Percentiles rank a stretch among this genome's conserved stretches.
Conservation (phyloP, 768 basidiomycete species). For the Chiua virens region DNA sequence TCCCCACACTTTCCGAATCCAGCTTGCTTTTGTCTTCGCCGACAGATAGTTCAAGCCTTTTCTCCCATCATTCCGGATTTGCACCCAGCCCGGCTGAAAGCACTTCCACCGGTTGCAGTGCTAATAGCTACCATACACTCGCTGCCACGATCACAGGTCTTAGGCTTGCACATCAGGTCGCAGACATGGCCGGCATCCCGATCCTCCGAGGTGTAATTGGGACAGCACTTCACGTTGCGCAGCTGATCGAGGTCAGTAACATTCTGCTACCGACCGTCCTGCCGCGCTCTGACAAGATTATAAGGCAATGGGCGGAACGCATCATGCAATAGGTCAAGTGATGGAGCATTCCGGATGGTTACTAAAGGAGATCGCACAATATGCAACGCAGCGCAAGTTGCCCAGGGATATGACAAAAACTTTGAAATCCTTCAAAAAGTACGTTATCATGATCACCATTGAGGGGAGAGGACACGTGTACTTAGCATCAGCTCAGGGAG, state of each 20-base stretch:
- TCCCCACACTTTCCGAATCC: not conserved
- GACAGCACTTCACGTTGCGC: constrained; percentile 4
- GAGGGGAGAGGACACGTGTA: too few species aligned
- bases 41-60: not conserved
- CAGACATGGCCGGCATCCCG: not conserved
- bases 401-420: not conserved
- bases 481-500: not conserved
- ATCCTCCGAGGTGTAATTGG: constrained; percentile 7
- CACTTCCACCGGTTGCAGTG: constrained; percentile 2
- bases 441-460: not conserved
- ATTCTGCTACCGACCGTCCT: not conserved
- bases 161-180: constrained; percentile 1
- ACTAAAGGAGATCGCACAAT: constrained; percentile 3
- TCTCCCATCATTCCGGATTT: not conserved
- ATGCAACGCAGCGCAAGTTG: not conserved
- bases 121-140: not conserved
- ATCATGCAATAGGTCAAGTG: constrained; percentile 11
- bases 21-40: too few species aligned
- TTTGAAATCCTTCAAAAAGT: constrained; percentile 1
- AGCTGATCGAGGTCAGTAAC: constrained; percentile 6
- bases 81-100: not conserved
- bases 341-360: constrained; percentile 11
- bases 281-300: not conserved
- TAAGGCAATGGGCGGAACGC: constrained; percentile 7
- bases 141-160: constrained; percentile 4